Evolutionary conservation across 1,284 basidiomycete genomes (phyloP).

Genomic region (Ustilago tritici): DNA sequence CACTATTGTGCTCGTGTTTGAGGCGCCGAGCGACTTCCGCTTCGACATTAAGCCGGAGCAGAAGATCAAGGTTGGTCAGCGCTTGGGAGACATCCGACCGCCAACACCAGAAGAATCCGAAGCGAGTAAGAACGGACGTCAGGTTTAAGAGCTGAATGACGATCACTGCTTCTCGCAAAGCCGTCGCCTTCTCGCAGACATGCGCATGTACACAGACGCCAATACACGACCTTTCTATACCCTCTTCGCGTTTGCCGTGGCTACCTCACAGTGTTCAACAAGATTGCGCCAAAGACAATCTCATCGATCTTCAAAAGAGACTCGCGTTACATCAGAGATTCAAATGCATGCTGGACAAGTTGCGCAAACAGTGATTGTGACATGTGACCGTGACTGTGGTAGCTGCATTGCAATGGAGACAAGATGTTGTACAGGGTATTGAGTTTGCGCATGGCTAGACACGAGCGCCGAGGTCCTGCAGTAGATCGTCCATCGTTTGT

Average conservation of each 20-base stretch:
- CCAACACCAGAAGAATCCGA: slow-evolving; percentile 14
- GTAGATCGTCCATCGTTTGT: slow-evolving; percentile 50
- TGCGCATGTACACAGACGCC: not conserved
- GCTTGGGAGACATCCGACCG: slow-evolving; percentile 70
- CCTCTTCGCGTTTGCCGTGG: slow-evolving; percentile 17
- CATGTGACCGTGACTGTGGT: not conserved
- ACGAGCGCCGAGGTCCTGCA: slow-evolving; percentile 51
- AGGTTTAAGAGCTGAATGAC: slow-evolving; percentile 17
- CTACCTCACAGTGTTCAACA: not conserved
- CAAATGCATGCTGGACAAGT: not conserved
- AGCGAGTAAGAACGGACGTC: slow-evolving; percentile 27
- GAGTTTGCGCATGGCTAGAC: slow-evolving; percentile 13
- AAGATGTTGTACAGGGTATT: slow-evolving; percentile 5
- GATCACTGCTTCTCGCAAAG: not conserved
- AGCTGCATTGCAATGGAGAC: not conserved
- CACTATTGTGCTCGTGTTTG: slow-evolving; percentile 96
- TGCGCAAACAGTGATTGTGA: not conserved
- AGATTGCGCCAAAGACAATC: not conserved
- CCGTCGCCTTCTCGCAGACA: not conserved
- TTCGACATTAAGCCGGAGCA: slow-evolving; percentile 85
- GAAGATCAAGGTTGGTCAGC: slow-evolving; percentile 88
- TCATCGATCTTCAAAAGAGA: not conserved
- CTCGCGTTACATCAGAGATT: not conserved
- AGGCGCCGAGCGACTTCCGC: slow-evolving; percentile 86
- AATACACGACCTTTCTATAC: slow-evolving; percentile 21